A percentile compares a stretch with the other conserved stretches of the same genome.
Conservation (phyloP, 1,284 basidiomycete species). For the Moniliophthora roreri region DNA sequence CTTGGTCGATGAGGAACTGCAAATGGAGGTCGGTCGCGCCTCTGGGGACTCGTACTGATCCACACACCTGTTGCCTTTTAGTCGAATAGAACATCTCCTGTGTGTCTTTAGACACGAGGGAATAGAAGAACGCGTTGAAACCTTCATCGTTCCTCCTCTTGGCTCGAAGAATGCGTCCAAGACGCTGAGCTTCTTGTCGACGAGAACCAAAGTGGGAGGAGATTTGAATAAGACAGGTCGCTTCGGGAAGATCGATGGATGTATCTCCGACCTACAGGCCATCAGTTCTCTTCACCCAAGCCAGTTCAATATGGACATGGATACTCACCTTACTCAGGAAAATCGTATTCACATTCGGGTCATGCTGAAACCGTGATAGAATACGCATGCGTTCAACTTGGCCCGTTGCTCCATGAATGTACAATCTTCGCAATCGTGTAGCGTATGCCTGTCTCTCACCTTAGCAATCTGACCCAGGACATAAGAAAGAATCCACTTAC, state of each 20-base stretch:
- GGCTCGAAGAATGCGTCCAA: slow-evolving; percentile 93
- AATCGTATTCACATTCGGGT: slow-evolving; percentile 96
- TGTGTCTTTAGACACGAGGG: slow-evolving; percentile 97
- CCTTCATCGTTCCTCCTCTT: slow-evolving; percentile 99
- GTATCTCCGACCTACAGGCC: slow-evolving; percentile 91
- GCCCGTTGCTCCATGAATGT: slow-evolving; percentile 96
- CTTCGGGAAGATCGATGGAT: slow-evolving; percentile 98
- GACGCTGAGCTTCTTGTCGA: slow-evolving; percentile 94
- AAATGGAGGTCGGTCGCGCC: too few species aligned
- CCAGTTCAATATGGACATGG: slow-evolving; percentile 7
- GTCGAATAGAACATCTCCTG: slow-evolving; percentile 99
- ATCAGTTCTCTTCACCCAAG: neutral
- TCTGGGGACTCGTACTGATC: too few species aligned
- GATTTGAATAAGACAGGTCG: slow-evolving; percentile 98
- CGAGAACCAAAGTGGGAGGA: slow-evolving; percentile 99
- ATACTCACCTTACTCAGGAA: slow-evolving; percentile 88
- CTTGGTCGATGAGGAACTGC: slow-evolving; percentile 93
- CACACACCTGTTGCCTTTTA: slow-evolving; percentile 82
- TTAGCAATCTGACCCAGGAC: neutral
- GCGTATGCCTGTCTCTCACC: slow-evolving; percentile 86
- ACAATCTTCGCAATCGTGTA: slow-evolving; percentile 90
- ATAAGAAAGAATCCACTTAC: slow-evolving; percentile 43
- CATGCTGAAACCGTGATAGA: slow-evolving; percentile 94
- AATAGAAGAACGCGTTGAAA: slow-evolving; percentile 99
- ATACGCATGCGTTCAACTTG: slow-evolving; percentile 97